phyloP scores from a whole-genome alignment of 768 basidiomycete genomes.

The Phaeotremella fagi region DNA sequence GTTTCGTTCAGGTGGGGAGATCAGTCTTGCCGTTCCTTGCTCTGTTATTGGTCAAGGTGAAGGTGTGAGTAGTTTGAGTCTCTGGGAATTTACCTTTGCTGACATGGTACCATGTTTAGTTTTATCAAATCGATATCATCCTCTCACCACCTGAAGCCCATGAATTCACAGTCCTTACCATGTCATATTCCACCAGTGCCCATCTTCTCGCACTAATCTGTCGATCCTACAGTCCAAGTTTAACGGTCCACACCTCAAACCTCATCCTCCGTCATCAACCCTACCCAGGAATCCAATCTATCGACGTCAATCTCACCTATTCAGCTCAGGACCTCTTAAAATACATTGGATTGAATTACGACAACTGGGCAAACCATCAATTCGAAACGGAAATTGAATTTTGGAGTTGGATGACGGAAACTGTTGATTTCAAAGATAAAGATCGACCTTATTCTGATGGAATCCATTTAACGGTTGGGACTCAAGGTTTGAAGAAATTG shows the following conservation, averaged over 20 bases:
- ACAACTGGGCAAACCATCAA: slow-evolving; percentile 7
- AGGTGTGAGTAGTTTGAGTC: slow-evolving; percentile 10
- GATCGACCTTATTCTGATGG: no score
- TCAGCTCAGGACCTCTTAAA: slow-evolving; percentile 11
- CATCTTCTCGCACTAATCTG: slow-evolving; percentile 20
- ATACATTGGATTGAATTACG: slow-evolving; percentile 28
- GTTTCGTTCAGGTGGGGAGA: slow-evolving; percentile 17
- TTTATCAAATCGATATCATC: slow-evolving; percentile 34
- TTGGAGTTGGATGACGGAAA: slow-evolving; percentile 36
- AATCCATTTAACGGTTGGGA: slow-evolving; percentile 6
- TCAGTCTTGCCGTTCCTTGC: slow-evolving; percentile 18
- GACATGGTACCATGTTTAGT: slow-evolving; percentile 7
- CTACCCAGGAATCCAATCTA: slow-evolving; percentile 19
- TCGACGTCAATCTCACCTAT: slow-evolving; percentile 23
- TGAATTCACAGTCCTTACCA: slow-evolving; percentile 13
- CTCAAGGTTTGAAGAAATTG: neutral
- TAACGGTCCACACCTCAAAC: slow-evolving; percentile 21
- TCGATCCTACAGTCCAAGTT: slow-evolving; percentile 10
- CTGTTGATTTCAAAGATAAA: slow-evolving; percentile 8
- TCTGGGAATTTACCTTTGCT: neutral
- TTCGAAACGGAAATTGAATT: slow-evolving; percentile 16
- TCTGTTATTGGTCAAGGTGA: neutral
- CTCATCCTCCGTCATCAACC: slow-evolving; percentile 25
- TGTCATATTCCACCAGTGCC: slow-evolving; percentile 19
- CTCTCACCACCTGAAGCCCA: slow-evolving; percentile 11